Evolutionary conservation across 805 yeast genomes (phyloP), one percentile per base, ranked within the genome.

Genomic region (Sugiyamaella smithiae): DNA sequence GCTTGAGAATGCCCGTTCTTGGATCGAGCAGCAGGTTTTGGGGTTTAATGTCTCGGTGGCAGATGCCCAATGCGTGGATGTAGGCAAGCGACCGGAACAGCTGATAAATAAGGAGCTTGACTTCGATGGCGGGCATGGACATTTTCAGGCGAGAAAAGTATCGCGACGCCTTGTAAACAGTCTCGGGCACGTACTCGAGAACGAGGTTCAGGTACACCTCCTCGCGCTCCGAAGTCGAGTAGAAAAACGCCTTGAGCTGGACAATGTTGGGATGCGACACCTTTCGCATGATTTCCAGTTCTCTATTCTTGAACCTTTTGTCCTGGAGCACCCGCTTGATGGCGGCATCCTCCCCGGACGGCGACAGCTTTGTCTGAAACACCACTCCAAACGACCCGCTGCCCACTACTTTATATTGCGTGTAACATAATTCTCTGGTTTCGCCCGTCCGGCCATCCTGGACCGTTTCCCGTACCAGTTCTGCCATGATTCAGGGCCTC

Each of bases 371-470:
- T 5, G 96, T 88, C 57, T 88, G 93, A 65, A 88, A 89, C n/a
- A 93, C 99, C 28, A 89, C 90, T 2, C 99, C 99, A 71, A 93
- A 93, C n/a, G 98, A 90, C 8, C 99, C 99, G 67, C 88, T 95
- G n/a, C 99, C 99, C 36, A 91, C 93, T 76, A 90, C 89, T 57
- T 87, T 85, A 35, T 87, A 79, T 60, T 84, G 88, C 14, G 90
- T 84, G 69, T 87, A 88, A 43, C 82, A 80, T 48, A 91, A 77
- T 45, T 78, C 76, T 44, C 74, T 72, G 25, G 72, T 60, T 54
- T 80, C 81, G 48, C 85, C 88, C 6, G 84, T 78, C 61, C 76
- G 82, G 36, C 91, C 90, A 58, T 84, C 84, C 57, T 77, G 78
- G 50, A 82, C 93, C 47, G 75, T 78, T 64, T 85, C 89, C 45